Evolutionary conservation across 2,329 filamentous ascomycete genomes (phyloP).

Genomic region (Xylaria multiplex): DNA sequence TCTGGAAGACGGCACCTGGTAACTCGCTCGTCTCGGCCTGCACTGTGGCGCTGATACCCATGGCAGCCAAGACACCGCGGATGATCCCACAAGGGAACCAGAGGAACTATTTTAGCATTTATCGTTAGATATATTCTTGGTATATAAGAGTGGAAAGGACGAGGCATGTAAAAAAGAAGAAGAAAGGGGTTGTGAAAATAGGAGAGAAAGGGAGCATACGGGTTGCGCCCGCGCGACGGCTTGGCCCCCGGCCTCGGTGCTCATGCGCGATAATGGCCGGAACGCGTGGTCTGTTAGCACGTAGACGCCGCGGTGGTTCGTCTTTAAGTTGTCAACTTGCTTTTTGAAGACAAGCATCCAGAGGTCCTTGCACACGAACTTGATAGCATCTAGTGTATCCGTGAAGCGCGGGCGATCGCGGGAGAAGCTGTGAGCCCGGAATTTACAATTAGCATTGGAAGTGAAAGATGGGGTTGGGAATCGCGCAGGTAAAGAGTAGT

Average conservation of each 20-base stretch:
- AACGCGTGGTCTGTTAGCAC: conserved; percentile 95
- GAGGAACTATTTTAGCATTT: conserved; percentile 70
- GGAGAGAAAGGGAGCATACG: conserved; percentile 61
- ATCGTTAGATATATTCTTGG: conserved; percentile 1
- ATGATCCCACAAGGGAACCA: conserved; percentile 97
- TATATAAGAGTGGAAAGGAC: not conserved
- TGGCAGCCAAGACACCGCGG: conserved; percentile 86
- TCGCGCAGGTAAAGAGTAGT: not conserved
- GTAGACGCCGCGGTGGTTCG: conserved; percentile 96
- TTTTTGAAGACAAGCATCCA: conserved; percentile 96
- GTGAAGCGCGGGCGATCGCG: conserved; percentile 86
- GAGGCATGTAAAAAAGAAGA: conserved; percentile 28
- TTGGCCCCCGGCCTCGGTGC: conserved; percentile 78
- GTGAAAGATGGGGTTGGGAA: not conserved
- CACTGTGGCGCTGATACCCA: conserved; percentile 91
- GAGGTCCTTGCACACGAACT: conserved; percentile 98
- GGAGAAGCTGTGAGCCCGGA: conserved; percentile 69
- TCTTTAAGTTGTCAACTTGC: conserved; percentile 98
- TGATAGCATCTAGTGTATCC: conserved; percentile 94
- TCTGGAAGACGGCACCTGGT: conserved; percentile 92
- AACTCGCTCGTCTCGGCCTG: conserved; percentile 90
- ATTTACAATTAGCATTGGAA: not conserved
- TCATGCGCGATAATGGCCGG: conserved; percentile 89
- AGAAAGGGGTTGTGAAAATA: conserved; percentile 18
- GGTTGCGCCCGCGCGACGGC: conserved; percentile 80